Conservation (phyloP, 306 rosid species). For the Castanea crenata region DNA sequence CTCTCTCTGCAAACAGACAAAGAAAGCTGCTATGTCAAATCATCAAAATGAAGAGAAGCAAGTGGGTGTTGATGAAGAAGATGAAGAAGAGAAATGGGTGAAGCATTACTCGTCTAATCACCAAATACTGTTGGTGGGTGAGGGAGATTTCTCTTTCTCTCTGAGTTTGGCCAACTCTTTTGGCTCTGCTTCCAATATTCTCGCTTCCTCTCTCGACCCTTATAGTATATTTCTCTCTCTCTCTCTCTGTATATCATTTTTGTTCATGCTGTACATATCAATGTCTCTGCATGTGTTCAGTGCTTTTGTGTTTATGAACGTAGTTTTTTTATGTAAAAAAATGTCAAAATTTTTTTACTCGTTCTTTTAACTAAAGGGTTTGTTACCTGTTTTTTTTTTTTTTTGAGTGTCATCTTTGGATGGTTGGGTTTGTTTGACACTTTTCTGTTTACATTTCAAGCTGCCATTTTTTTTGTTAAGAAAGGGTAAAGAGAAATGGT, state of each 20-base stretch:
- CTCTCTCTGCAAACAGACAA: background rate
- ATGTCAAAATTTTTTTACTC: background rate
- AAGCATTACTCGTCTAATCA: conserved; percentile 43
- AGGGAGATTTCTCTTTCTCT: conserved; percentile 67
- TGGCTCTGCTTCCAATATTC: conserved; percentile 43
- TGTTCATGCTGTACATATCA: background rate
- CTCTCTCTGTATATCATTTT: too few relatives aligned
- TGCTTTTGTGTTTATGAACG: background rate
- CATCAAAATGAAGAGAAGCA: background rate
- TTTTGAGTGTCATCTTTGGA: too few relatives aligned
- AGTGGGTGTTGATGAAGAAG: background rate
- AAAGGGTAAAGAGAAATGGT: background rate
- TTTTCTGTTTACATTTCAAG: too few relatives aligned
- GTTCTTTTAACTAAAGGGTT: background rate
- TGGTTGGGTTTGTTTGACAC: too few relatives aligned
- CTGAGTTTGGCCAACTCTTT: conserved; percentile 37
- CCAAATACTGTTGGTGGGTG: conserved; percentile 54
- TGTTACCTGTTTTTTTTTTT: background rate
- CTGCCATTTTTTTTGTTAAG: background rate
- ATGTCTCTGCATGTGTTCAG: background rate
- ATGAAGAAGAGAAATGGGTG: conserved; percentile 29
- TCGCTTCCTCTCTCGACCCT: conserved; percentile 44
- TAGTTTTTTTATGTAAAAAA: background rate
- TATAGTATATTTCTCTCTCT: background rate
- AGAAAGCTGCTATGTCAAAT: background rate